A percentile compares a stretch with the other conserved stretches of the same genome.
These are phyloP conservation scores for Leccinellum albellum DNA, from an alignment of 768 basidiomycete species.

Conservation along the genomic window DNA sequence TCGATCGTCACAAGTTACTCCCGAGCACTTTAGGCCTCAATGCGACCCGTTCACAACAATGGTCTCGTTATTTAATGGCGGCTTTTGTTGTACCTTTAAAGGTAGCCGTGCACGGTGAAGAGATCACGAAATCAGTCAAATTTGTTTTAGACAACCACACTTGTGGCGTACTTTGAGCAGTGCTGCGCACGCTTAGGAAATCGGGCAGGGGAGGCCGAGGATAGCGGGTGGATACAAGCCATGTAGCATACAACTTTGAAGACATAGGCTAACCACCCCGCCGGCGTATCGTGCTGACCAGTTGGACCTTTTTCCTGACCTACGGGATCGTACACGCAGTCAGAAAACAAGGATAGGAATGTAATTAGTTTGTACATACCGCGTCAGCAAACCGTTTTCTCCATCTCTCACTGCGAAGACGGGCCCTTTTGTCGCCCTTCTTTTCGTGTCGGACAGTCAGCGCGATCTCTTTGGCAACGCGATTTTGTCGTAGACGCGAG, in stretches of 20 bases:
- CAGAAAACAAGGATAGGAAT: conserved; percentile 11
- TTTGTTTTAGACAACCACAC: conserved; percentile 6
- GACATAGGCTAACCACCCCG: conserved; percentile 52
- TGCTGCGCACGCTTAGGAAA: conserved; percentile 5
- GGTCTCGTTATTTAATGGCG: conserved; percentile 1
- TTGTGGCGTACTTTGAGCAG: conserved; percentile 14
- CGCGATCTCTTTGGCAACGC: conserved; percentile 48
- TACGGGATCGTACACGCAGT: conserved; percentile 30
- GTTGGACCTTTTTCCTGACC: conserved; percentile 80
- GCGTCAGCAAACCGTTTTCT: conserved; percentile 75
- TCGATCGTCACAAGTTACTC: conserved; percentile 6
- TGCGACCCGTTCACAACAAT: not conserved
- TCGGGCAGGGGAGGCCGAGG: conserved; percentile 1
- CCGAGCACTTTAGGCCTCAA: conserved; percentile 9
- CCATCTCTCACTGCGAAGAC: conserved; percentile 75
- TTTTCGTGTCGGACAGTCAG: conserved; percentile 69
- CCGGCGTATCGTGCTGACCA: conserved; percentile 74
- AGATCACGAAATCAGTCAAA: conserved; percentile 2
- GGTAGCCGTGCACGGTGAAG: conserved; percentile 15
- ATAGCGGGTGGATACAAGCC: not conserved
- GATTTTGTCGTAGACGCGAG: conserved; percentile 50
- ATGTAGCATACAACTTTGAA: conserved; percentile 5
- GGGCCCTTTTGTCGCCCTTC: conserved; percentile 73
- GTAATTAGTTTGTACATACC: conserved; percentile 38
- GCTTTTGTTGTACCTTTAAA: conserved; percentile 3